A percentile compares a stretch with the other conserved stretches of the same genome.
These are phyloP conservation scores for Nannochloropsis salina DNA, from an alignment of 108 stramenopile species.

Conservation along the genomic window DNA sequence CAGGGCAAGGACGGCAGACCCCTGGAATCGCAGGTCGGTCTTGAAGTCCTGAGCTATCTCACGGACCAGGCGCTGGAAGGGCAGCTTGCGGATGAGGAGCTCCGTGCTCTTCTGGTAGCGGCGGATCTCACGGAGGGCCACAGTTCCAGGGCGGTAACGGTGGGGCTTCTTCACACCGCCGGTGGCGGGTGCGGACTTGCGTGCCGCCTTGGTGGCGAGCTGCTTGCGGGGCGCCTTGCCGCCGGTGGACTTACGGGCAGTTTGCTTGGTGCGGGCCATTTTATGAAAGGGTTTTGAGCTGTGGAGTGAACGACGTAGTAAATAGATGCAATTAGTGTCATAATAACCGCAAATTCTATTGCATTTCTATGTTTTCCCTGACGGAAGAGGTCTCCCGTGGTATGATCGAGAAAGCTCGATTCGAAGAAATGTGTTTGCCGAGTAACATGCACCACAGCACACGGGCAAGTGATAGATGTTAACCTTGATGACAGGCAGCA, in stretches of 20 bases:
- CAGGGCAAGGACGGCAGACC: conserved; percentile 76
- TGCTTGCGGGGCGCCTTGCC: conserved; percentile 77
- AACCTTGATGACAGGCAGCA: too few relatives aligned
- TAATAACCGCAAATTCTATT: too few relatives aligned
- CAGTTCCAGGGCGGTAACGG: conserved; percentile 65
- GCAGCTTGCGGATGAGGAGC: conserved; percentile 58
- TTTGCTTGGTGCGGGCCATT: conserved; percentile 97
- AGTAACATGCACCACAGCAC: too few relatives aligned
- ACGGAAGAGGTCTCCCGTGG: too few relatives aligned
- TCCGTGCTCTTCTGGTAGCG: conserved; percentile 74
- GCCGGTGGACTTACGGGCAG: conserved; percentile 93
- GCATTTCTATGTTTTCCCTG: too few relatives aligned
- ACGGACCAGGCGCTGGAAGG: conserved; percentile 80
- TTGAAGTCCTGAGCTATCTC: conserved; percentile 96
- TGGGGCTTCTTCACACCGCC: conserved; percentile 84
- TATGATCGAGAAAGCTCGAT: too few relatives aligned
- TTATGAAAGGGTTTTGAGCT: neutral
- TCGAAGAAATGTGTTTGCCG: too few relatives aligned
- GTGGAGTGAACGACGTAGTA: neutral
- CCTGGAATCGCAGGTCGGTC: conserved; percentile 93
- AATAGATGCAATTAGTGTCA: too few relatives aligned
- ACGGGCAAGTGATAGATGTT: too few relatives aligned
- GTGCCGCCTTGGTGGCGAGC: conserved; percentile 52
- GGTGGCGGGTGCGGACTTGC: conserved; percentile 52
- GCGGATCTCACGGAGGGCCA: conserved; percentile 83